Base-by-base conservation (phyloP, 208 protist species). In the Endotrypanum monterogeii region DNA sequence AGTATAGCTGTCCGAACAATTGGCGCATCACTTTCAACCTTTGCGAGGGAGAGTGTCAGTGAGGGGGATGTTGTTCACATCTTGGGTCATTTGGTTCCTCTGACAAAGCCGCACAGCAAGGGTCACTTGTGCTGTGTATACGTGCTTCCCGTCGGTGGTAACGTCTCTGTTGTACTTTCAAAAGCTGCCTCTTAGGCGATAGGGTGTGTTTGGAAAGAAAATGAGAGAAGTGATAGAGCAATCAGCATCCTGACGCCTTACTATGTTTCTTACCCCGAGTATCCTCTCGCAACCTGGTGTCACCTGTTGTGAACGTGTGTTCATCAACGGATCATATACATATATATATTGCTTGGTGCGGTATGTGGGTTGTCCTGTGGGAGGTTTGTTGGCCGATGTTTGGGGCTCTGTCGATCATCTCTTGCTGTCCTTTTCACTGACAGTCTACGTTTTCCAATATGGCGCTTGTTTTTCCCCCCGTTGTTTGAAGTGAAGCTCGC, bases 51-150 rank as follows among this genome's bases (percentile, higher is more conserved):
- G 37, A 65, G 88, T 48, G 68, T 97, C 6, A n/a, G 50, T 14
- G 76, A 82, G 8, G 93, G 89, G 4, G 93, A 95, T 82, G 63
- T 93, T 56, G 88, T 97, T 23, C 93, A 97, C 74, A 83, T 94
- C 62, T 80, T 95, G 48, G 93, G 93, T 16, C 89, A 95, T 58
- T 54, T 97, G n/a, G 65, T 86, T 14, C 89, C 89, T 16, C 25
- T 77, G 25, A 39, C 14, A 51, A 54, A 54, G 51, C 56, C 56
- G 0, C 48, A 32, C 35, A 25, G 70, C 8, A 35, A 37, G 5
- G 48, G 44, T 25, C 41, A 50, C 50, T 39, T 66, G 23, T 73
- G 83, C 75, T 83, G 83, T 79, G 39, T 97, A 18, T 88, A 83
- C 63, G 88, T 86, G 41, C 86, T 94, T 54, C 87, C 91, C 2